Evolutionary conservation across 108 stramenopile species (phyloP), one percentile per base, ranked within the genome.

Genomic region (Chaetoceros tenuissimus): DNA sequence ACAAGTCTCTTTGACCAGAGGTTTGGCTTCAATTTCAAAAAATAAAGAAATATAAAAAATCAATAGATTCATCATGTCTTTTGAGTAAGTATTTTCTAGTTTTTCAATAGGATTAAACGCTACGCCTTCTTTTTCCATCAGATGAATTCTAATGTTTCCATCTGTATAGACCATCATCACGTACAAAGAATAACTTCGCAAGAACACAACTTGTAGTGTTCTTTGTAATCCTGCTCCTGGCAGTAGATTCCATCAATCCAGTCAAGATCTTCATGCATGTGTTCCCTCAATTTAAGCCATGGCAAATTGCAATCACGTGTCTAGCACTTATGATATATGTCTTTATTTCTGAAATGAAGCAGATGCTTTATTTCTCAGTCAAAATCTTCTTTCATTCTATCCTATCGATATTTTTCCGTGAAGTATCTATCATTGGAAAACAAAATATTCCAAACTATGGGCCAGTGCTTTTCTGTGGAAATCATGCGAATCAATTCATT

Each of bases 401-500:
- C 48, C 58, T 87, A 0, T 79, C 77, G 3, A 94, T 94, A 30
- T 94, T 91, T 56, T 94, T 91, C 44, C 76, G 78, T 13, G 72
- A 91, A 46, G 81, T 98, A 56, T 90, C 96, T 63, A 69, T 96
- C 16, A 63, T 96, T 29, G 97, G 97, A 5, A 66, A 68, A 21
- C 77, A 95, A 51, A 94, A 96, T 67, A 84, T 98, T 18, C 97
- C 97, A 1, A 52, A 61, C 20, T 82, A 90, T 57, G 96, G 96
- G 0, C 97, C 97, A 3, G 87, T 95, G 17, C 94, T 98, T 31
- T 97, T 98, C 67, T 75, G 78, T 18, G 87, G 94, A 16, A 98
- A 98, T 72, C 97, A 98, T 72, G 88, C 95, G 51, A 98, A 98
- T 67, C 97, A 98, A 59, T 98, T 98, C 50, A 86, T 98, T 31